Conservation (phyloP, 164 flowering plant species). For the Chloranthus sessilifolius region DNA sequence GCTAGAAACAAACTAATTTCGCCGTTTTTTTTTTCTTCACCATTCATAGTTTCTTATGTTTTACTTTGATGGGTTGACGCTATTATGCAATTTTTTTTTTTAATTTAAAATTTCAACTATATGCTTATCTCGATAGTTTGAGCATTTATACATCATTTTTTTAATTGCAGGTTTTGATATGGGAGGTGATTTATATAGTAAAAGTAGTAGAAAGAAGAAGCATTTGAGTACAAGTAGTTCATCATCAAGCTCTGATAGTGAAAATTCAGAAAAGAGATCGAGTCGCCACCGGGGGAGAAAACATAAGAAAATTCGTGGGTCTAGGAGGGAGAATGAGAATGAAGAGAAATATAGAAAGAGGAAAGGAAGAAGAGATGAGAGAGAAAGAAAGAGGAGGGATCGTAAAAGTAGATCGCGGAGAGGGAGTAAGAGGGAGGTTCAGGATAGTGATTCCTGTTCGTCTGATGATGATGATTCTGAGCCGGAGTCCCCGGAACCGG, state of each 20-base stretch:
- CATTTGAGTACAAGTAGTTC: slow-evolving; percentile 4
- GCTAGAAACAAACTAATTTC: too few relatives aligned
- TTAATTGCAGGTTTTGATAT: too few relatives aligned
- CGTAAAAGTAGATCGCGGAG: slow-evolving; percentile 10
- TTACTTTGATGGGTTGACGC: too few relatives aligned
- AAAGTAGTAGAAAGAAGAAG: slow-evolving; percentile 12
- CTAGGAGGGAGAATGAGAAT: slow-evolving; percentile 17
- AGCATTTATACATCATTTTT: too few relatives aligned
- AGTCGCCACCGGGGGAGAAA: slow-evolving; percentile 13
- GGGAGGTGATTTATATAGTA: slow-evolving; percentile 13
- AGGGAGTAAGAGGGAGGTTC: slow-evolving; percentile 11
- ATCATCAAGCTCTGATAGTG: slow-evolving; percentile 14
- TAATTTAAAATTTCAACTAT: too few relatives aligned
- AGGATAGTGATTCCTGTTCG: slow-evolving; percentile 26
- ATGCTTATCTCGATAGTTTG: too few relatives aligned
- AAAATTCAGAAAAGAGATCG: slow-evolving; percentile 10
- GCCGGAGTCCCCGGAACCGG: slow-evolving; percentile 22
- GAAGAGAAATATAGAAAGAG: slow-evolving; percentile 7
- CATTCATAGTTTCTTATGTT: too few relatives aligned
- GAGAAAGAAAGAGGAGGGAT: slow-evolving; percentile 12
- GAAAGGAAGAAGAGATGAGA: slow-evolving; percentile 11
- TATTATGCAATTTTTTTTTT: too few relatives aligned
- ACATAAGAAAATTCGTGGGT: slow-evolving; percentile 4
- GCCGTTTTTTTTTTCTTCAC: too few relatives aligned
- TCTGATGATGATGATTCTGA: slow-evolving; percentile 21